A percentile compares a stretch with the other conserved stretches of the same genome.
Evolutionary conservation across 1,284 basidiomycete genomes (phyloP).

Genomic region (Cryptococcus floricola): DNA sequence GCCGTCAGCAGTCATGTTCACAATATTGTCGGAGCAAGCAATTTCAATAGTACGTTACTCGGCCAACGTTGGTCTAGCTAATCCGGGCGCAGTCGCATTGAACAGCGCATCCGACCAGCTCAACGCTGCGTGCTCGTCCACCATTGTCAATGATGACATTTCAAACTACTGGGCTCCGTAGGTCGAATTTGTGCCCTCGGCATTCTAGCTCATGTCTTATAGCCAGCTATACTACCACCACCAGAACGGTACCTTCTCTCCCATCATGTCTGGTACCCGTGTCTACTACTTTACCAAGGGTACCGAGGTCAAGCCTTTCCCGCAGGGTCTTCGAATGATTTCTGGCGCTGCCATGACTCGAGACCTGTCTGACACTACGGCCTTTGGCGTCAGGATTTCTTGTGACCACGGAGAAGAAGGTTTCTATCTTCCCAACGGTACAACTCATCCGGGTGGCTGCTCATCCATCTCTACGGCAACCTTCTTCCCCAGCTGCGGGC

Average conservation of each 20-base stretch:
- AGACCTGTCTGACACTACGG: conserved; percentile 13
- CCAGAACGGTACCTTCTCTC: conserved; percentile 25
- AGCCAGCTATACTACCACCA: conserved; percentile 30
- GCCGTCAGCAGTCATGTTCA: conserved; percentile 45
- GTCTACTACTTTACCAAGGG: conserved; percentile 44
- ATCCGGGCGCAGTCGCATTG: background rate
- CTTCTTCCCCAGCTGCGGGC: conserved; percentile 41
- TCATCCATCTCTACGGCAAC: conserved; percentile 18
- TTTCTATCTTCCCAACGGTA: conserved; percentile 32
- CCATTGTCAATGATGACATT: conserved; percentile 34
- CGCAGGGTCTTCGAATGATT: conserved; percentile 43
- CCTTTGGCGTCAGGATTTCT: conserved; percentile 26
- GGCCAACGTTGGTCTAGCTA: background rate
- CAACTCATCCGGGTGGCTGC: conserved; percentile 30
- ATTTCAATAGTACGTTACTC: conserved; percentile 29
- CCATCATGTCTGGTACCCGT: conserved; percentile 28
- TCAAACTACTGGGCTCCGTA: conserved; percentile 46
- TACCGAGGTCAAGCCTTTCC: conserved; percentile 39
- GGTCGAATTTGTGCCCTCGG: conserved; percentile 2
- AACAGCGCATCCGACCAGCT: conserved; percentile 24
- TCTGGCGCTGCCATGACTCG: conserved; percentile 27
- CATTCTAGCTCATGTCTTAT: background rate
- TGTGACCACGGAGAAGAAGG: conserved; percentile 27
- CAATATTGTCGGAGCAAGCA: conserved; percentile 40
- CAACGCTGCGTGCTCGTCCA: conserved; percentile 30